phyloP scores from a whole-genome alignment of 2,329 filamentous ascomycete species.

The Niveomyces coronatus region DNA sequence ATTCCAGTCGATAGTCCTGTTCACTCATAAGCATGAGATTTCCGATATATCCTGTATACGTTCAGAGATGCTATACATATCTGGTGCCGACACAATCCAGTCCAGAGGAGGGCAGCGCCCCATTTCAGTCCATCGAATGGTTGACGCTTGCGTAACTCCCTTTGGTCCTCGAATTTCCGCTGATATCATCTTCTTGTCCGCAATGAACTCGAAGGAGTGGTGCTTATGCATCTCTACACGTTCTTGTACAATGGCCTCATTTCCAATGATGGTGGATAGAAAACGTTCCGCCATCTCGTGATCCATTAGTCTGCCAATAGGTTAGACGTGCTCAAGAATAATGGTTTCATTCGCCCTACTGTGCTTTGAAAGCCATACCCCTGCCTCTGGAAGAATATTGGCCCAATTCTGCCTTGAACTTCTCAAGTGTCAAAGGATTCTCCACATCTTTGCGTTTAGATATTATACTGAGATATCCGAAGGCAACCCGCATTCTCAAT shows the following conservation, averaged over 20 bases:
- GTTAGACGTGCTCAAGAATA: background rate
- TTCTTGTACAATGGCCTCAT: background rate
- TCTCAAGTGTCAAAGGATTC: constrained; percentile 15
- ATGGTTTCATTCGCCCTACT: constrained; percentile 13
- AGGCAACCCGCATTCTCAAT: constrained; percentile 23
- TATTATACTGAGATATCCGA: constrained; percentile 20
- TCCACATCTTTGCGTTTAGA: constrained; percentile 17
- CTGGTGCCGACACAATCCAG: constrained; percentile 24
- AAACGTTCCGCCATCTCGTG: background rate
- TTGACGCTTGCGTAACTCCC: background rate
- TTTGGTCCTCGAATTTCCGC: background rate
- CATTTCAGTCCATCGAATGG: background rate
- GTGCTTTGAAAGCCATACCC: constrained; percentile 19
- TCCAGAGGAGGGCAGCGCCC: background rate
- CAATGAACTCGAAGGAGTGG: background rate
- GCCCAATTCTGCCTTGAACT: constrained; percentile 18
- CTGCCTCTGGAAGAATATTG: constrained; percentile 19
- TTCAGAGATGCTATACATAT: no score
- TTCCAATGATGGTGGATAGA: background rate
- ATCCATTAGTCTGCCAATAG: background rate
- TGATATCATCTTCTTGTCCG: background rate
- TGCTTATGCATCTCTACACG: background rate
- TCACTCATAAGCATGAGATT: background rate
- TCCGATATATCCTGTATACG: no score
- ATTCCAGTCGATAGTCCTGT: constrained; percentile 21